These are phyloP conservation scores for Colletotrichum lini DNA, from an alignment of 2,329 filamentous ascomycete species.

Conservation along the genomic window DNA sequence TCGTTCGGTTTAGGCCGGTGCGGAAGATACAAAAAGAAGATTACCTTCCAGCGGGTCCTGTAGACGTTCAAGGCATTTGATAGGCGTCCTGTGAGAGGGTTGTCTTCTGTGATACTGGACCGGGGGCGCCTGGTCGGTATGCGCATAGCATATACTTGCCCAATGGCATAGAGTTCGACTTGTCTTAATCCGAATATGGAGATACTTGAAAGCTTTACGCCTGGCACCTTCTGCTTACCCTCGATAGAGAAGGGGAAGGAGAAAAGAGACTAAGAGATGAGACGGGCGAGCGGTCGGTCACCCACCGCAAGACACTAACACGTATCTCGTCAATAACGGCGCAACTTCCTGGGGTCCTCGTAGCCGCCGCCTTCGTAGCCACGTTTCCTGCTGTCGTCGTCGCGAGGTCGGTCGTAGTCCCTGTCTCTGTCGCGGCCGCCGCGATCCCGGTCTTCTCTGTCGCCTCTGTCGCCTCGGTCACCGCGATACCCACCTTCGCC, in stretches of 20 bases:
- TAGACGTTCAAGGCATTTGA: neutral
- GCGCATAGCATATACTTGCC: constrained; percentile 12
- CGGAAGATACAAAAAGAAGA: constrained; percentile 13
- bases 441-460: constrained; percentile 64
- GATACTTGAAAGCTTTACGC: constrained; percentile 14
- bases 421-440: constrained; percentile 61
- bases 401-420: constrained; percentile 69
- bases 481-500: constrained; percentile 70
- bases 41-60: constrained; percentile 41
- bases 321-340: constrained; percentile 70
- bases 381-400: constrained; percentile 75
- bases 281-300: constrained; percentile 34
- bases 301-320: constrained; percentile 60
- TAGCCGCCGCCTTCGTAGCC: constrained; percentile 84
- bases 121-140: constrained; percentile 7
- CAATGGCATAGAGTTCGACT: constrained; percentile 8
- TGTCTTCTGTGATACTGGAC: neutral
- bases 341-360: constrained; percentile 81
- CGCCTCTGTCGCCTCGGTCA: constrained; percentile 50
- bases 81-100: neutral
- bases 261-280: constrained; percentile 45
- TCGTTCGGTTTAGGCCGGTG: neutral
- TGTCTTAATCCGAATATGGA: constrained; percentile 3
- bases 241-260: constrained; percentile 53
- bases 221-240: constrained; percentile 51